Base-by-base conservation (phyloP, 352 stramenopile genomes). In the Globisporangium echinulatum region DNA sequence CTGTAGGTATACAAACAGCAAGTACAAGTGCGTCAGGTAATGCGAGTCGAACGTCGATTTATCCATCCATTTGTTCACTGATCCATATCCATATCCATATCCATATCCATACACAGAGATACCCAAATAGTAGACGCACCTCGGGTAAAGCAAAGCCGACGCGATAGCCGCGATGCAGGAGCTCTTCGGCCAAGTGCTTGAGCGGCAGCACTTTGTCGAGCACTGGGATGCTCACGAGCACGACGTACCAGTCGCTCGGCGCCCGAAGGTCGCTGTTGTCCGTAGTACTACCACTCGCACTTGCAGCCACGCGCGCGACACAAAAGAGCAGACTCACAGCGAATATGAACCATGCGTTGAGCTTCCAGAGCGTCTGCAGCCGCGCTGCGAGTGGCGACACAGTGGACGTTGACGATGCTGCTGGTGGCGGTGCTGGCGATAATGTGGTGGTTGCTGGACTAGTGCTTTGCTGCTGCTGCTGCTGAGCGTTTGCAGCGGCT, bases 141-240 rank as follows among this genome's bases (percentile, higher is more conserved):
- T 92, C 85, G 2, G 85, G 85, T 25, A 94, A 58, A 8, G 85
- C 82, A 60, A 93, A 90, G 39, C 82, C 82, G 39, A 94, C 81
- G 50, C 79, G 83, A 48, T 86, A 85, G 33, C 85, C 85, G 42
- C 83, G 82, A 40, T 78, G 68, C 19, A 93, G 66, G 51, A 94
- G 61, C 42, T 90, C 77, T 54, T 90, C 77, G 9, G 82, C 83
- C 43, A 94, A 58, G 58, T 88, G 77, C 58, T 89, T 90, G 55
- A 94, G 76, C 52, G 85, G 85, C 55, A 91, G 70, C 59, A 93
- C 80, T 59, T 87, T 87, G 59, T 94, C 82, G 52, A 92, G 62
- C 53, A 90, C 77, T n/a, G 85, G 85, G 52, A 94, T 85, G 66
- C 81, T 90, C 59, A 93, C 83, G 17, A 94, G 69, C 49, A 91